Base-by-base conservation (phyloP, 2,329 filamentous ascomycete species). In the Pseudonectria foliicola region DNA sequence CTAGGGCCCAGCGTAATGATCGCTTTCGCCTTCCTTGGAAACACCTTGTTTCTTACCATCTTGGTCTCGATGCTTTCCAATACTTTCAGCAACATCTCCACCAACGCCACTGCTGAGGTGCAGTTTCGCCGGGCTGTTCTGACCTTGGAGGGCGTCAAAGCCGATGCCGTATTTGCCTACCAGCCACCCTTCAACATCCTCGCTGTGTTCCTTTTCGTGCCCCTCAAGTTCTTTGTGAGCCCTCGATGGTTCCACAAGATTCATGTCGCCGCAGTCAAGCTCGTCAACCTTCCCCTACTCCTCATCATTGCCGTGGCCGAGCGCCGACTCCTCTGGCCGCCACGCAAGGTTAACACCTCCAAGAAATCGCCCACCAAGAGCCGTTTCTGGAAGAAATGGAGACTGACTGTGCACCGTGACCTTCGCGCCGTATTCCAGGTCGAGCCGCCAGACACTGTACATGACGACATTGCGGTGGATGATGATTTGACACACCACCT, bases 231-330 rank as follows among this genome's bases (percentile, higher is more conserved):
- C 49, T 49, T 85, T n/a, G 68, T 87, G 25, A 79, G 77, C n/a
- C 77, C 83, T 0, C 78, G 86, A 29, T 90, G 85, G 85, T 92
- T 92, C 55, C 86, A 93, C 66, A 92, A 90, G 61, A 83, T 90
- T 51, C 88, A 93, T 54, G 85, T 93, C 38, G 76, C 79, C 38
- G 75, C 76, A 8, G 81, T 92, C 14, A 78, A 85, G 25, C 63
- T 79, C 7, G 71, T 89, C 50, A 92, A 92, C 57, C 68, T 84
- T 3, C 86, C 86, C 0, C 65, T 89, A 5, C 68, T 93, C 2
- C 68, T 90, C 4, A 49, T 82, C 40, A 83, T 93, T 40, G 77
- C 80, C 13, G 61, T 80, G 13, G 72, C 80, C 42, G 86, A 93
- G 59, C 77, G 86, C 33, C 72, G 74, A 6, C 66, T 77, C 8